These are phyloP conservation scores for Talaromyces sp. DNA, from an alignment of 2,329 filamentous ascomycete genomes.

Conservation along the genomic window DNA sequence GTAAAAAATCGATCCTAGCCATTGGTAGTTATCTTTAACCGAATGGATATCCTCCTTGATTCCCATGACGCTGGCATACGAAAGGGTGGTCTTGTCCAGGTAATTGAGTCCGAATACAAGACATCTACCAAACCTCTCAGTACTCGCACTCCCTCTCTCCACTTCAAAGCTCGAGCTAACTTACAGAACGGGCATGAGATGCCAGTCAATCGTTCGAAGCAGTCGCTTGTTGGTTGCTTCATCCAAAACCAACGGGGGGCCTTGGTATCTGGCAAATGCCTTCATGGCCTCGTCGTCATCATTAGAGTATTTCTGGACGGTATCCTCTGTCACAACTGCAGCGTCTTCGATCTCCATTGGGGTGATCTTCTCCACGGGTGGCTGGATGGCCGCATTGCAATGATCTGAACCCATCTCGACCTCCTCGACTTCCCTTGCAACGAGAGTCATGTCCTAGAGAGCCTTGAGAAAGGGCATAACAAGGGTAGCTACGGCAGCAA, in stretches of 20 bases:
- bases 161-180: background rate
- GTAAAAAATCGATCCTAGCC: background rate
- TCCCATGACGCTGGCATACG: background rate
- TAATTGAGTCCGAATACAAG: conserved; percentile 1
- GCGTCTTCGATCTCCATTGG: background rate
- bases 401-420: background rate
- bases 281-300: conserved; percentile 56
- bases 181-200: conserved; percentile 46
- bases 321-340: background rate
- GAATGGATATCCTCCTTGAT: background rate
- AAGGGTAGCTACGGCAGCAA: background rate
- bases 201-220: conserved; percentile 54
- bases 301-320: conserved; percentile 39
- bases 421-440: background rate
- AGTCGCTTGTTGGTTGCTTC: conserved; percentile 52
- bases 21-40: background rate
- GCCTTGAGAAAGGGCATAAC: background rate
- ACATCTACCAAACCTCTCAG: background rate
- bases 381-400: background rate
- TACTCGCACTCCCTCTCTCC: background rate
- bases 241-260: conserved; percentile 47
- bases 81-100: background rate
- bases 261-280: conserved; percentile 43
- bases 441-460: background rate
- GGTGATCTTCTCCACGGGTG: background rate